These are phyloP conservation scores for Erodium trifolium DNA, from an alignment of 441 rosid genomes.

Conservation along the genomic window DNA sequence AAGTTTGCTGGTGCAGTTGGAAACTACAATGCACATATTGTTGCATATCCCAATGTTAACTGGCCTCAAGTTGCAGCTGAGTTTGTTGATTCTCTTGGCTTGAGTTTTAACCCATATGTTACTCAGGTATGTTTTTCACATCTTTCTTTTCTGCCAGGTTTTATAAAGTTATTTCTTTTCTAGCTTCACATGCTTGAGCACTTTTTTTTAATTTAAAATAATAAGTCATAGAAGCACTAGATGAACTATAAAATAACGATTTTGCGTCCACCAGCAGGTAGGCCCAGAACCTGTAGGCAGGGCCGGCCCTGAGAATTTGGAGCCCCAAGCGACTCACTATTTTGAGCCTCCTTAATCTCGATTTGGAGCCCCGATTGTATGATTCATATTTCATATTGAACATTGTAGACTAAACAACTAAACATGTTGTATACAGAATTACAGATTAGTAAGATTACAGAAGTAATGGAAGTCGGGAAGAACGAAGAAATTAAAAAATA, in stretches of 20 bases:
- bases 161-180: background rate
- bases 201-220: background rate
- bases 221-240: background rate
- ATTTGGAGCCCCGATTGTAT: no score
- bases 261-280: background rate
- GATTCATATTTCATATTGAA: no score
- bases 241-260: background rate
- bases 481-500: no score
- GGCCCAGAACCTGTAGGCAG: no score
- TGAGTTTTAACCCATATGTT: constrained; percentile 79
- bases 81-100: constrained; percentile 78
- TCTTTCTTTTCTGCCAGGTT: background rate
- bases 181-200: background rate
- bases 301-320: no score
- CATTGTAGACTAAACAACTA: no score
- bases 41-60: constrained; percentile 61
- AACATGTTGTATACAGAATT: no score
- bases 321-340: no score
- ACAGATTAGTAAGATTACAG: no score
- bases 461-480: no score
- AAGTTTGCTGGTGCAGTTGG: constrained; percentile 99
- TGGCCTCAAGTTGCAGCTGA: constrained; percentile 79
- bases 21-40: constrained; percentile 80
- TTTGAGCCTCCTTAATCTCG: no score
- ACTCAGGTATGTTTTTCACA: constrained; percentile 49